Percentiles rank a stretch among this genome's conserved stretches.
phyloP scores from a whole-genome alignment of 73 alveolate species.

The Paramecium sexaurelia region DNA sequence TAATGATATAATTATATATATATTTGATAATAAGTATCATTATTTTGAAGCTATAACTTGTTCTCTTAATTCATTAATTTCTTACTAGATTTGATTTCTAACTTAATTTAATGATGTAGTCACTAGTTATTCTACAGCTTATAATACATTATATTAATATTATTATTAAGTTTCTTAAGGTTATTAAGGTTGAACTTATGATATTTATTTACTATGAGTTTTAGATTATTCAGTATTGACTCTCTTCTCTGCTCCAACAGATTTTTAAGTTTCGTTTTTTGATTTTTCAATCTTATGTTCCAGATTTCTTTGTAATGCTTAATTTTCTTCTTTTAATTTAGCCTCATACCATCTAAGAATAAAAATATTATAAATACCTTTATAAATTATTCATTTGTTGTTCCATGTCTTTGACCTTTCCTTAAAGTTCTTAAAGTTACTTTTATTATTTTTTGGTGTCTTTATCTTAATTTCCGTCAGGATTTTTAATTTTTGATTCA shows the following conservation, averaged over 20 bases:
- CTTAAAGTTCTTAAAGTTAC: background rate
- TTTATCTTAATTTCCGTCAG: background rate
- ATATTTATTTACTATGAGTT: conserved; percentile 24
- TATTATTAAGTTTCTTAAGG: background rate
- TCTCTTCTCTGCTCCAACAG: conserved; percentile 14
- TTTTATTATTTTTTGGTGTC: conserved; percentile 21
- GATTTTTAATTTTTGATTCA: conserved; percentile 16
- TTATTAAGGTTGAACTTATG: background rate
- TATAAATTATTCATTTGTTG: background rate
- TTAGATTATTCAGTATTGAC: conserved; percentile 40
- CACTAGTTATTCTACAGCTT: conserved; percentile 45
- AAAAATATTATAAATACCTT: background rate
- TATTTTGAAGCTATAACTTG: conserved; percentile 7
- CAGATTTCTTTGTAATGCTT: conserved; percentile 39
- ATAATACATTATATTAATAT: background rate
- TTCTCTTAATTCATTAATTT: conserved; percentile 29
- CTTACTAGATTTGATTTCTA: background rate
- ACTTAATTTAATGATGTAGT: background rate
- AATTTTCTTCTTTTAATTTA: conserved; percentile 11
- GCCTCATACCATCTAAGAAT: conserved; percentile 44
- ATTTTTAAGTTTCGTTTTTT: background rate
- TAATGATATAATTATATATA: conserved; percentile 13
- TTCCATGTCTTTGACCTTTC: conserved; percentile 46
- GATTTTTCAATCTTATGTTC: conserved; percentile 42
- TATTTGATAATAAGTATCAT: background rate